Conservation (phyloP, 306 rosid genomes). For the Canavalia gladiata region DNA sequence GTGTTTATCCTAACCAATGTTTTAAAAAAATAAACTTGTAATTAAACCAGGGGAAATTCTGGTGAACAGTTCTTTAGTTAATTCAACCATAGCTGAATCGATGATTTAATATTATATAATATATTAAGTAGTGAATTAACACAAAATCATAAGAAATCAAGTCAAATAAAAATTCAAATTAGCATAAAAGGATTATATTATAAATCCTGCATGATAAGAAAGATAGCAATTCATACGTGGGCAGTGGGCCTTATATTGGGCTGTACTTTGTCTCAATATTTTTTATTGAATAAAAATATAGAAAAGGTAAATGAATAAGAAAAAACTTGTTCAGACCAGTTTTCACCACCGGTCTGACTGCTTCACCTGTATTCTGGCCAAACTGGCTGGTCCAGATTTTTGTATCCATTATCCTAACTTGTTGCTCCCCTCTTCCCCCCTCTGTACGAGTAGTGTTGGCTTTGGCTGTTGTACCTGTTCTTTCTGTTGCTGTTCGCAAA, state of each 20-base stretch:
- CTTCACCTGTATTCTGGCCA: background rate
- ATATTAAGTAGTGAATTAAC: background rate
- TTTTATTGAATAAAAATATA: slow-evolving; percentile 8
- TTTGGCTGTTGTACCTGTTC: slow-evolving; percentile 76
- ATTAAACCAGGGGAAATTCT: background rate
- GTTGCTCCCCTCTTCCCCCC: slow-evolving; percentile 5
- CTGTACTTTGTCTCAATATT: background rate
- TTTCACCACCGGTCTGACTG: no score
- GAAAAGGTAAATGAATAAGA: background rate
- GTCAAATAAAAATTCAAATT: background rate
- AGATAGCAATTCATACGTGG: background rate
- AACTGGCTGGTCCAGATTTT: background rate
- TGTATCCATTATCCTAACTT: slow-evolving; percentile 42
- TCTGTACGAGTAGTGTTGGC: slow-evolving; percentile 62
- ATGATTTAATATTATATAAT: background rate
- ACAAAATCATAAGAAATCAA: slow-evolving; percentile 1
- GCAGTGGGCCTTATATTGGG: background rate
- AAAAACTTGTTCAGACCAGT: background rate
- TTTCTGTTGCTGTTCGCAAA: slow-evolving; percentile 79
- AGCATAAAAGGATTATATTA: background rate
- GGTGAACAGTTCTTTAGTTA: background rate
- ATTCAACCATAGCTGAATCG: background rate
- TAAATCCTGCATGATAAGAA: slow-evolving; percentile 9
- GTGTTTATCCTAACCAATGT: slow-evolving; percentile 30
- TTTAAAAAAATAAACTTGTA: background rate